Evolutionary conservation across 805 yeast genomes (phyloP).

Genomic region (Candida yuanshanica): DNA sequence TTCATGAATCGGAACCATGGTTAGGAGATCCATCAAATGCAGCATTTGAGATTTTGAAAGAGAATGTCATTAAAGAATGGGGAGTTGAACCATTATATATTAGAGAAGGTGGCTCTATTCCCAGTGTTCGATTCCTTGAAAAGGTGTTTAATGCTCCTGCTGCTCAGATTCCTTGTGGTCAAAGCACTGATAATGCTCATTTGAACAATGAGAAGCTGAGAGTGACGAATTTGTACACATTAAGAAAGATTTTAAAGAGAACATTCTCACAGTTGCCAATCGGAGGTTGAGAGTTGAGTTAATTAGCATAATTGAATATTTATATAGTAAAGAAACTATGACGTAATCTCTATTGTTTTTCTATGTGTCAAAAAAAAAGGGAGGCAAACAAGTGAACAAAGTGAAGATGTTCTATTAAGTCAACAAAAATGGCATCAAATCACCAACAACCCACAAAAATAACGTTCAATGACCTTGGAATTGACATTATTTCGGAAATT

Average conservation of each 20-base stretch:
- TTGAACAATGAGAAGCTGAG: conserved; percentile 81
- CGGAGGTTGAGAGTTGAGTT: conserved; percentile 6
- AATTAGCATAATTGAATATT: not conserved
- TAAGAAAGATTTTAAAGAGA: conserved; percentile 50
- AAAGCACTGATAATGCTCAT: conserved; percentile 91
- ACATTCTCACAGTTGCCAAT: conserved; percentile 20
- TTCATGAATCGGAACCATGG: conserved; percentile 95
- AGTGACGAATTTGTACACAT: conserved; percentile 68
- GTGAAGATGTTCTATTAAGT: too few species aligned
- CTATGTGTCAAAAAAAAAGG: not conserved
- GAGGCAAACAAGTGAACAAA: not conserved
- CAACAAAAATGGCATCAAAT: not conserved
- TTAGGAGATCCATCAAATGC: conserved; percentile 76
- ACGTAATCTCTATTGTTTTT: too few species aligned
- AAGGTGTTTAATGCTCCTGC: conserved; percentile 81
- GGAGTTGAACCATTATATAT: conserved; percentile 74
- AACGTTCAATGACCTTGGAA: not conserved
- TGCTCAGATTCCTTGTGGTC: conserved; percentile 95
- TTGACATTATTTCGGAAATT: conserved; percentile 17
- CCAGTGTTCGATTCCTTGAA: conserved; percentile 81
- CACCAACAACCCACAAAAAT: not conserved
- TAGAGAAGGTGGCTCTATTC: conserved; percentile 96
- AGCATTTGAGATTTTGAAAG: conserved; percentile 61
- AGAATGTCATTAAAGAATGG: conserved; percentile 70
- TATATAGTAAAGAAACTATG: too few species aligned